Conservation (phyloP, 176 grass and related monocot species). For the Lolium rigidum region DNA sequence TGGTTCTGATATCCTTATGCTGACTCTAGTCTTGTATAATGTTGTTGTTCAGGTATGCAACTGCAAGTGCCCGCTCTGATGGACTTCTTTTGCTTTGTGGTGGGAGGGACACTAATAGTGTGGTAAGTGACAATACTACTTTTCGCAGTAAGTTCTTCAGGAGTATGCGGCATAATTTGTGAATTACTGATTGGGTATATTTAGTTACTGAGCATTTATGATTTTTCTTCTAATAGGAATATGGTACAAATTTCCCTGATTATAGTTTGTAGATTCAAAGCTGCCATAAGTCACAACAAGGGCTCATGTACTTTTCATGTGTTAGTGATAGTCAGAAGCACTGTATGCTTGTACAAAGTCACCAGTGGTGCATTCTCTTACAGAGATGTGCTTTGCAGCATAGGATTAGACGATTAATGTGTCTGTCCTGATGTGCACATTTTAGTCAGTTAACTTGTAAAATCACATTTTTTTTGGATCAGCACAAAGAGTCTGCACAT, state of each 20-base stretch:
- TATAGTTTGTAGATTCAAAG: conserved; percentile 22
- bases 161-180: background rate
- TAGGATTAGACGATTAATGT: background rate
- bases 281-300: conserved; percentile 20
- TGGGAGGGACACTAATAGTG: conserved; percentile 96
- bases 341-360: conserved; percentile 14
- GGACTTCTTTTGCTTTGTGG: conserved; percentile 95
- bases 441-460: conserved; percentile 23
- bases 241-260: background rate
- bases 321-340: conserved; percentile 8
- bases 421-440: background rate
- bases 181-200: background rate
- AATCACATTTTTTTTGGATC: background rate
- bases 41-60: conserved; percentile 79
- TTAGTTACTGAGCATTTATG: conserved; percentile 17
- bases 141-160: conserved; percentile 11
- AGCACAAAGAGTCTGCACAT: background rate
- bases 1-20: background rate
- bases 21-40: conserved; percentile 43
- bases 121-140: conserved; percentile 70
- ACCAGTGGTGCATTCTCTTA: background rate
- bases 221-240: conserved; percentile 21
- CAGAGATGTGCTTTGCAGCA: conserved; percentile 26
- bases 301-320: background rate
- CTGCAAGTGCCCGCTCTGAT: conserved; percentile 96